Evolutionary conservation across 208 protist species (phyloP), one percentile per base, ranked within the genome.

Genomic region (Wallacemonas collosoma): DNA sequence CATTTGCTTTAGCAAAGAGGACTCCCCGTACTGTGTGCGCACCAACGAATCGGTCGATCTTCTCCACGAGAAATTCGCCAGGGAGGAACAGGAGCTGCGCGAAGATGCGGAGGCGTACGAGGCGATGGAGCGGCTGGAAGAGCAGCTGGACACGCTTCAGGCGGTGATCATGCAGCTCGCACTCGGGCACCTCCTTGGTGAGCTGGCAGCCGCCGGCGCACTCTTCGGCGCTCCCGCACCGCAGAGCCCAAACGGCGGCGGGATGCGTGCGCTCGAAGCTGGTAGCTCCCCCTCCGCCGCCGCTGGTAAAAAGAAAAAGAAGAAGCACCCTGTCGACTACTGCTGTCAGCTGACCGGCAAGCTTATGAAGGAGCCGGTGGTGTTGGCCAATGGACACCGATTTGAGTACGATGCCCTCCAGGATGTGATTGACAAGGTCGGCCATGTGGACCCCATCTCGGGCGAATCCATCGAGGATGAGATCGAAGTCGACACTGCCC

Each of bases 361-460:
- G 83, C 68, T 96, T n/a, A 95, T 96, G 92, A 79, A 83, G 55
- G 89, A 96, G 71, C 92, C 92, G 1, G 92, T 96, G n/a, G 74
- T 86, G 63, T 77, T 96, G 26, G 71, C 71, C 39, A 93, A 83
- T 50, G 92, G 92, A 9, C 81, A 94, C 65, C 88, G 73, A 38
- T 96, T 90, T 68, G 92, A 96, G 77, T 82, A 85, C 41, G 88
- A 95, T 47, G 92, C 82, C 45, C 75, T 96, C 45, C 79, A 91
- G 67, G 76, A 88, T 53, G 85, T 95, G 8, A 77, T 95, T n/a
- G 74, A 82, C 57, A 73, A 86, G 56, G 82, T 96, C n/a, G 92
- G 92, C 2, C 92, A 96, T 62, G 88, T 96, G 1, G 88, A 96
- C 72, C 92, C 92, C 3, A 71, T 95, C 47, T 87, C 83, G 3